Conservation (phyloP, 148 eudicot genomes). For the Camellia granthamiana region DNA sequence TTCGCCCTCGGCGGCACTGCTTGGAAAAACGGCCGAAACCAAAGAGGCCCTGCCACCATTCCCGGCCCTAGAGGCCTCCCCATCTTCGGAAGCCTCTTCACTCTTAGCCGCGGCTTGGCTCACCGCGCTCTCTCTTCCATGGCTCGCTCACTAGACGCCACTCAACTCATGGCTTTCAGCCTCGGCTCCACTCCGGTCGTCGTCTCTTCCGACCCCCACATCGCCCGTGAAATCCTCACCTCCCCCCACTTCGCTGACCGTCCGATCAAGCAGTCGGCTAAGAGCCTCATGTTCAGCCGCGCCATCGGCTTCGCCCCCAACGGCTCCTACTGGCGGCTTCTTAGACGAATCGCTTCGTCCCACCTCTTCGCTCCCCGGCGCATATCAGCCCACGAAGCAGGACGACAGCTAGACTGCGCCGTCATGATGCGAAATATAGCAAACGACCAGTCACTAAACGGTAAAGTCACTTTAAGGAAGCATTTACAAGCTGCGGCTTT, state of each 20-base stretch:
- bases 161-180: slow-evolving; percentile 64
- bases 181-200: slow-evolving; percentile 50
- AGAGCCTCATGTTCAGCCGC: slow-evolving; percentile 58
- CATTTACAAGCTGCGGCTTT: slow-evolving; percentile 51
- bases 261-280: slow-evolving; percentile 65
- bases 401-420: slow-evolving; percentile 42
- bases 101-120: slow-evolving; percentile 48
- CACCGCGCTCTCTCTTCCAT: slow-evolving; percentile 52
- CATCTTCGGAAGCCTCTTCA: slow-evolving; percentile 45
- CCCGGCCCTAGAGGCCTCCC: slow-evolving; percentile 59
- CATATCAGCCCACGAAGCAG: slow-evolving; percentile 42
- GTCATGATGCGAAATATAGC: slow-evolving; percentile 35
- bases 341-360: slow-evolving; percentile 50
- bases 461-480: slow-evolving; percentile 35
- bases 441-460: slow-evolving; percentile 31
- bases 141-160: slow-evolving; percentile 31
- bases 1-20: slow-evolving; percentile 47
- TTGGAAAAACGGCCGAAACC: slow-evolving; percentile 50
- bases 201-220: slow-evolving; percentile 45
- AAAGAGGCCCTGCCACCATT: slow-evolving; percentile 37
- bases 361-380: slow-evolving; percentile 57
- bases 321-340: slow-evolving; percentile 61
- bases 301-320: slow-evolving; percentile 77
- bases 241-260: slow-evolving; percentile 61
- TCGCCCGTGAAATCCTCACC: slow-evolving; percentile 53